phyloP scores from a whole-genome alignment of 2,329 filamentous ascomycete genomes.

The Hypoxylon sp. region DNA sequence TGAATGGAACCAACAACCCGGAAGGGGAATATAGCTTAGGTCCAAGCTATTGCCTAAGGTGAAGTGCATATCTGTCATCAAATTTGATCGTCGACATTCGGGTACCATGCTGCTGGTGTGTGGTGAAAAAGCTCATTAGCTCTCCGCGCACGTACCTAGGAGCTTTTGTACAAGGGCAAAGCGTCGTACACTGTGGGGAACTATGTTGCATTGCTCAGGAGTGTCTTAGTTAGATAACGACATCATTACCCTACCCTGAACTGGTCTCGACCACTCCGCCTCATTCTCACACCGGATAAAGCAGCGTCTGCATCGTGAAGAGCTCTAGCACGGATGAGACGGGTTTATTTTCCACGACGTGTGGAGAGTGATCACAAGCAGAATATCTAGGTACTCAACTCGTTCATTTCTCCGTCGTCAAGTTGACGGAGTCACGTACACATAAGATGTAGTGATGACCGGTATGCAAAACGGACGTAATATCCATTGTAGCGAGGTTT shows the following conservation, averaged over 20 bases:
- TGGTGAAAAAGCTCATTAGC: constrained; percentile 38
- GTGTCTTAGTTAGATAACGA: constrained; percentile 45
- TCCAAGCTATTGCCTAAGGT: constrained; percentile 30
- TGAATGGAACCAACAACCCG: constrained; percentile 18
- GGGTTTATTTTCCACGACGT: constrained; percentile 29
- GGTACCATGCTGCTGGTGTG: constrained; percentile 32
- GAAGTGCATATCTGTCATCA: constrained; percentile 35
- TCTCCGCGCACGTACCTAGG: constrained; percentile 26
- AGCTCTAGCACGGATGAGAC: constrained; percentile 33
- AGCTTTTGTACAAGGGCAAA: constrained; percentile 38
- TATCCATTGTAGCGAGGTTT: constrained; percentile 30
- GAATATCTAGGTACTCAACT: background rate
- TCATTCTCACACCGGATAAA: constrained; percentile 36
- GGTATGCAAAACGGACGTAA: constrained; percentile 36
- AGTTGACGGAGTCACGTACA: constrained; percentile 25
- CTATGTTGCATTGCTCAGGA: constrained; percentile 39
- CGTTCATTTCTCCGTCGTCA: constrained; percentile 20
- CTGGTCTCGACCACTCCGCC: constrained; percentile 30
- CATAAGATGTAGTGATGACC: constrained; percentile 19
- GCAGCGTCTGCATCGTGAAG: constrained; percentile 23
- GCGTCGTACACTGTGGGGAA: constrained; percentile 41
- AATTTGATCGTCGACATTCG: constrained; percentile 35
- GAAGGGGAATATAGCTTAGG: constrained; percentile 11
- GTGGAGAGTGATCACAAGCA: constrained; percentile 22
- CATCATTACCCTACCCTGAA: constrained; percentile 37